Evolutionary conservation across 1,284 basidiomycete species (phyloP), one percentile per base, ranked within the genome.

Genomic region (Cryptococcus sp.): DNA sequence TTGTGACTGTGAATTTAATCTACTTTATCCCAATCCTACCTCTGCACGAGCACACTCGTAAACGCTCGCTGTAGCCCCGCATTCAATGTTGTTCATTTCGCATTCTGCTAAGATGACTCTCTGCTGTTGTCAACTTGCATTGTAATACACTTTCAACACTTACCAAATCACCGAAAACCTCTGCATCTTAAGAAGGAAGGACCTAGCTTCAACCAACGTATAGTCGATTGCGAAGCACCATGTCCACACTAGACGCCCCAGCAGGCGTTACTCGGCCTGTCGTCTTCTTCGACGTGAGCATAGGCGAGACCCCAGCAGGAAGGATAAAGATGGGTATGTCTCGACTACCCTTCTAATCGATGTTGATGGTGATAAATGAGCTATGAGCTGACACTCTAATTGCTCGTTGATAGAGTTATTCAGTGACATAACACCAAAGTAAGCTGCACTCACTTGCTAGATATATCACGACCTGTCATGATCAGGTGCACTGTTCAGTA

Each of bases 281-380:
- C 55, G 94, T 97, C 41, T 99, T 98, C 78, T 94, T 99, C 84
- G 95, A 99, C 75, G 82, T 98, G 61, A 86, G 90, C 50, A 96
- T 98, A 50, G 95, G 95, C 34, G 95, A 98, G 78, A 94, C 91
- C 0, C 88, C 91, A 40, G 91, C 91, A 5, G 95, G 95, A 4
- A 81, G 95, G 25, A 83, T 99, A 70, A 97, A 97, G 80, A 95
- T 98, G 86, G 95, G 72, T 72, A 49, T 41, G 72, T 63, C 22
- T 17, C 11, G 10, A 52, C 40, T 37, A 37, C 22, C 38, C 13
- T 48, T 22, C 23, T 15, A 22, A 5, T 45, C 19, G 11, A 17
- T 19, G 20, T 29, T 17, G 45, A 51, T 43, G 37, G 5, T 37
- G 20, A 53, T 8, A 48, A 19, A 8, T 44, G 39, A 38, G n/a